Percentiles rank a stretch among this genome's conserved stretches.
Conservation (phyloP, 768 basidiomycete species). For the Lentinula detonsa region DNA sequence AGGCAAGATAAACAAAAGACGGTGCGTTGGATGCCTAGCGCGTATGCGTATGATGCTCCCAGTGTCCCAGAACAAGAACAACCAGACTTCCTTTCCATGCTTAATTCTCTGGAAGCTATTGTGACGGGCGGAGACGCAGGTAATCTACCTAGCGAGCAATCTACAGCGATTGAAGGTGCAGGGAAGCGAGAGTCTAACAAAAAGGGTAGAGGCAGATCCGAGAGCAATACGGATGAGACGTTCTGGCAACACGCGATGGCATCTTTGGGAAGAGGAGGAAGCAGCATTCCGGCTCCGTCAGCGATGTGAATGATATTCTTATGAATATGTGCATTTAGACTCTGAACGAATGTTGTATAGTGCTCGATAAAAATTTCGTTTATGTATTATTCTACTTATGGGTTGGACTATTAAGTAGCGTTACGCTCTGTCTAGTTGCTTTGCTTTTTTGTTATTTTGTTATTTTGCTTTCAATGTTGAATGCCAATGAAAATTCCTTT, state of each 20-base stretch:
- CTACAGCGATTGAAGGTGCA: neutral
- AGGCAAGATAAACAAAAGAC: neutral
- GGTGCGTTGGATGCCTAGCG: constrained; percentile 2
- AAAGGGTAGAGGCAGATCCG: constrained; percentile 37
- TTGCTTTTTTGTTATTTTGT: neutral
- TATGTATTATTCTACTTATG: constrained; percentile 1
- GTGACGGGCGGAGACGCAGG: neutral
- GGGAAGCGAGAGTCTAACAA: neutral
- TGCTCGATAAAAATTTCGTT: neutral
- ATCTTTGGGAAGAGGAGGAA: constrained; percentile 2
- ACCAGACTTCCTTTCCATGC: neutral
- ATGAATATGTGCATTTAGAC: neutral
- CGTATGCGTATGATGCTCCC: constrained; percentile 1
- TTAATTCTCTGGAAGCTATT: constrained; percentile 1
- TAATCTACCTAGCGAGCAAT: too few relatives aligned
- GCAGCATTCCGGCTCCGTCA: neutral
- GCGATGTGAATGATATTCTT: constrained; percentile 1
- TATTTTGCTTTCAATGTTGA: neutral
- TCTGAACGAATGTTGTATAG: neutral
- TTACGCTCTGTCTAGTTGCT: neutral
- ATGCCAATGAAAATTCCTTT: neutral
- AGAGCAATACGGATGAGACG: constrained; percentile 42
- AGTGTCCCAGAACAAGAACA: neutral
- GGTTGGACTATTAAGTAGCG: neutral
- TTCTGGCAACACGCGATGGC: constrained; percentile 4